Evolutionary conservation across 2,329 filamentous ascomycete genomes (phyloP), one percentile per base, ranked within the genome.

Genomic region (Colletotrichum liriopes): DNA sequence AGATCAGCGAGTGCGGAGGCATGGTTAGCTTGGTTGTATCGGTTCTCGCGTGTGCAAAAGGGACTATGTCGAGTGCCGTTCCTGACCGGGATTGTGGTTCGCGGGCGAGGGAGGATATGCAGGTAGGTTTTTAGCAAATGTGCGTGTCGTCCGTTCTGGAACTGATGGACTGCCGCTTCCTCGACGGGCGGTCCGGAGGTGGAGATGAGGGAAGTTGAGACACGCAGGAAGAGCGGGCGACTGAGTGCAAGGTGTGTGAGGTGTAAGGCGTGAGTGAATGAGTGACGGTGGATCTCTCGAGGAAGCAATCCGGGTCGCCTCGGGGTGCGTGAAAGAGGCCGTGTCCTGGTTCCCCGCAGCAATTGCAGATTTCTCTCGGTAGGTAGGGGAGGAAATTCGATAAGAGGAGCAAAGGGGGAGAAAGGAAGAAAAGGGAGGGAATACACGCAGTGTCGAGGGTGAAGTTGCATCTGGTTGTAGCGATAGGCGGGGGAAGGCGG

Each of bases 1-100:
- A 73, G 43, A 73, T 52, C 59, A 73, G 60, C 60, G 59, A 51
- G n/a, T 63, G 68, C 68, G 55, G 71, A 73, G 68, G 55, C 71
- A 73, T 73, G 64, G 49, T 55, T 45, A 56, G 67, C n/a, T 58
- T 58, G 20, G 6, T 23, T 56, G 55, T 54, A 49, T 67, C 55
- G 69, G 70, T 59, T 51, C 65, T 67, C 52, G 58, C 62, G 45
- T 64, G 43, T 32, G 37, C 35, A 37, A 39, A 35, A 26, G 18
- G 9, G 56, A 59, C 47, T 47, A 49, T 68, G 59, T 64, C 65
- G 52, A 69, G 51, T 64, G 52, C 23, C 54, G 58, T 64, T 59
- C 37, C 47, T 59, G 37, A 60, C 59, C 18, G 47, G 59, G 71
- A 51, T 71, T 71, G 32, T 71, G 55, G 55, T 37, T 66, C 54